Base-by-base conservation (phyloP, 2,329 filamentous ascomycete genomes). In the Colletotrichum liriopes region DNA sequence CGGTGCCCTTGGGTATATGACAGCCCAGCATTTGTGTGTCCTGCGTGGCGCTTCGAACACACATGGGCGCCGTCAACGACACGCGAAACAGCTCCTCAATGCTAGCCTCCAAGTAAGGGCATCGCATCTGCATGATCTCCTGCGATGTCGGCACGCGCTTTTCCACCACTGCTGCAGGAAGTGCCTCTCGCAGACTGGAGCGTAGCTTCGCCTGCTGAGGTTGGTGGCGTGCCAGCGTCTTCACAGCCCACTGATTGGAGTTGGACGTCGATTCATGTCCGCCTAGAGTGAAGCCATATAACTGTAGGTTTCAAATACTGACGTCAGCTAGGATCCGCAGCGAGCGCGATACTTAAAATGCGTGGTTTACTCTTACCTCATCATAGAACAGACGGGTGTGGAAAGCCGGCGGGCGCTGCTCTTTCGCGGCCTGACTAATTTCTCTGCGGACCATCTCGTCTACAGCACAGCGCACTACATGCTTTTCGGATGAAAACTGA, bases 31-130 rank as follows among this genome's bases (percentile, higher is more conserved):
- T 67, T 4, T 65, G 69, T 1, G 76, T 77, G 56, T 81, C 79
- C 29, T 74, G 56, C n/a, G 73, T 67, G 8, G 80, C 74, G 29
- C 74, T 54, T 9, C 79, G 79, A 1, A 70, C 69, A 6, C 78
- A 75, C 59, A 77, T 66, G 54, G 76, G 60, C 18, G 77, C 72
- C 5, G 77, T 75, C 23, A 72, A 67, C 7, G 75, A 73, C 32
- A 74, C 70, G 32, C 81, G 79, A 14, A 79, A 72, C 5, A 76
- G 74, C 73, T 82, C 79, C 54, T 79, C 78, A 16, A 79, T 73
- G 37, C 76, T 66, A 14, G 79, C 79, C 35, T 80, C 79, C 35
- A 80, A 71, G 64, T 79, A 81, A 2, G 78, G 76, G 1, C 77
- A 66, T 9, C 68, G 71, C 20, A 69, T 54, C 47, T 72, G 55